Conservation (phyloP, 2,329 filamentous ascomycete species). For the Curvularia eragrostidis region DNA sequence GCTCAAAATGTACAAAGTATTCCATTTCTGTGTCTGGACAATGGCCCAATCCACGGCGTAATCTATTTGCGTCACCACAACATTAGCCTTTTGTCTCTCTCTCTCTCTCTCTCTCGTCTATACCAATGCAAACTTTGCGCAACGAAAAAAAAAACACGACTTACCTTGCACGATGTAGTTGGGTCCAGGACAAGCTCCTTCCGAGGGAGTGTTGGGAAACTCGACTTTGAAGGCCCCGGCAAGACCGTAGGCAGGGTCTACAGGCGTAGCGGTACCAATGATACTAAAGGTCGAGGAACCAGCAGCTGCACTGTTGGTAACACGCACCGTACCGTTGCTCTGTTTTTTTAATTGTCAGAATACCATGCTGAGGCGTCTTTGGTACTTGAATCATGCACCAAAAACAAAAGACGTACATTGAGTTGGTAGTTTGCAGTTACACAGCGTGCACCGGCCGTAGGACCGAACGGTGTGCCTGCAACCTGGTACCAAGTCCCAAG, state of each 20-base stretch:
- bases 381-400: neutral
- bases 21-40: conserved; percentile 41
- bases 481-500: conserved; percentile 43
- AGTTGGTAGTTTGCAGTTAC: conserved; percentile 34
- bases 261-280: conserved; percentile 33
- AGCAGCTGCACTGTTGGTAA: conserved; percentile 32
- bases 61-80: conserved; percentile 23
- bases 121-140: no score
- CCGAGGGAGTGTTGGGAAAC: conserved; percentile 28
- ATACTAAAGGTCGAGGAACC: conserved; percentile 25
- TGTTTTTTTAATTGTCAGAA: conserved; percentile 2
- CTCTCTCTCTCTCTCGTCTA: accelerated
- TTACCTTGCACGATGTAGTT: conserved; percentile 44
- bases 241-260: conserved; percentile 27
- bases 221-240: conserved; percentile 34
- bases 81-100: conserved; percentile 4
- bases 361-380: neutral
- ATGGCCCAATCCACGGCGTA: conserved; percentile 37
- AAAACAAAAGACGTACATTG: conserved; percentile 19
- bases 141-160: neutral
- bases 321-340: conserved; percentile 34
- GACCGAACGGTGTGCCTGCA: conserved; percentile 39
- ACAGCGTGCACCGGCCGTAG: conserved; percentile 34
- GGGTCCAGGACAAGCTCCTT: conserved; percentile 30
- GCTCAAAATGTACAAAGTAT: conserved; percentile 37